These are phyloP conservation scores for Phytopythium montanum DNA, from an alignment of 352 stramenopile species.

Conservation along the genomic window DNA sequence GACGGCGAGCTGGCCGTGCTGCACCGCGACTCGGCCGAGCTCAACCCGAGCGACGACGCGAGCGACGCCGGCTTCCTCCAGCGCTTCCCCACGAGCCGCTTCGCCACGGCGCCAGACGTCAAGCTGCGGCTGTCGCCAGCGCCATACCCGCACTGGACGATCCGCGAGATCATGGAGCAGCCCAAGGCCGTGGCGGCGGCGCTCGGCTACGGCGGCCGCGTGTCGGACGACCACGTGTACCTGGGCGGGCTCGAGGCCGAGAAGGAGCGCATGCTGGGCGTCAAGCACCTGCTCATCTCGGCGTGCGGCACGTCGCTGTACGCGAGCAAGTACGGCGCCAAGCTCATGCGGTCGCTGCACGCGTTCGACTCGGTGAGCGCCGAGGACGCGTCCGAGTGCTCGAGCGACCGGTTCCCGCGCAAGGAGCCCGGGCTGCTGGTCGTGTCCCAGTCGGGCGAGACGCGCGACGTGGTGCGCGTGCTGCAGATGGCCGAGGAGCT, in stretches of 20 bases:
- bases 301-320: slow-evolving; percentile 95
- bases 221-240: slow-evolving; percentile 93
- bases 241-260: slow-evolving; percentile 92
- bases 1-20: slow-evolving; percentile 95
- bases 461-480: slow-evolving; percentile 95
- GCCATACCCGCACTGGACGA: slow-evolving; percentile 96
- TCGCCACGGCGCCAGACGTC: slow-evolving; percentile 91
- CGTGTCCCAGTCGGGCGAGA: slow-evolving; percentile 98
- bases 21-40: slow-evolving; percentile 89
- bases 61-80: slow-evolving; percentile 70
- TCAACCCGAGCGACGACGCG: slow-evolving; percentile 82
- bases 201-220: slow-evolving; percentile 92
- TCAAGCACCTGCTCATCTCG: slow-evolving; percentile 94
- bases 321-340: slow-evolving; percentile 94
- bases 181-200: slow-evolving; percentile 94
- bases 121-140: slow-evolving; percentile 93
- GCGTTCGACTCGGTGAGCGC: slow-evolving; percentile 92
- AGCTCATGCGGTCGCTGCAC: slow-evolving; percentile 96
- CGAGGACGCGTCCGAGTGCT: slow-evolving; percentile 90
- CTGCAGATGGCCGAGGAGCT: slow-evolving; percentile 87
- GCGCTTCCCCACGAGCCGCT: slow-evolving; percentile 81
- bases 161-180: slow-evolving; percentile 96
- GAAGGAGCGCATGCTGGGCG: slow-evolving; percentile 86
- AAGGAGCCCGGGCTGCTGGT: slow-evolving; percentile 91
- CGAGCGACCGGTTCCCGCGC: slow-evolving; percentile 87